Evolutionary conservation across 2,329 filamentous ascomycete genomes (phyloP), one percentile per base, ranked within the genome.

Genomic region (Phyllosticta citribraziliensis): DNA sequence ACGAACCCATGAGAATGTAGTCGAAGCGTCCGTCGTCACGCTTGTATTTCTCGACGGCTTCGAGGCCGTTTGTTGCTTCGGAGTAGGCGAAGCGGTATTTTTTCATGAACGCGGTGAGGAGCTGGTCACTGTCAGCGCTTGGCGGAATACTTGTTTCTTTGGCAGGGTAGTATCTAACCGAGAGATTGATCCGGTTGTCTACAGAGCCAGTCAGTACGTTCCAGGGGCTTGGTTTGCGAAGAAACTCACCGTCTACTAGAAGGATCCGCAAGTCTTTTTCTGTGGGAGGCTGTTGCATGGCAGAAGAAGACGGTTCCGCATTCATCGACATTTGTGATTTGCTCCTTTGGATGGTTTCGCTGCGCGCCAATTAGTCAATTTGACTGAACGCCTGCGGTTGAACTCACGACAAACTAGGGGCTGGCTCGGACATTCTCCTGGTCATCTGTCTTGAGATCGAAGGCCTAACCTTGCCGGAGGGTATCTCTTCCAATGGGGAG

Each of bases 51-150:
- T 67, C 59, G 1, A 73, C 52, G 0, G 72, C 72, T 62, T 72
- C 65, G 0, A 70, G 66, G 0, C 72, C 72, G 33, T 74, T 71
- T n/a, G 68, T 65, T 0, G 71, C 70, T 62, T 70, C 67, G 17
- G 62, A 22, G 57, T 69, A 71, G 3, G 52, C 30, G 0, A 70
- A 62, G 0, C 64, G 64, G 14, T 66, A 60, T 35, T 69, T 72
- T 17, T 68, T 70, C 63, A 70, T 65, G 60, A 72, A 73, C 0
- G 71, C 68, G 5, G 66, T 65, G 5, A 74, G 67, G 2, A 74
- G 66, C 69, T 73, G 47, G 17, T n/a, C n/a, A 22, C 12, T 40
- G 35, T 33, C 33, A 8, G 11, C 25, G 27, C 33, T 19, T 50
- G 9, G 12, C 14, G 2, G 19, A 51, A 9, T 2, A n/a, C 1